These are phyloP conservation scores for Rhynchosporium agropyri DNA, from an alignment of 2,329 filamentous ascomycete genomes.

Conservation along the genomic window DNA sequence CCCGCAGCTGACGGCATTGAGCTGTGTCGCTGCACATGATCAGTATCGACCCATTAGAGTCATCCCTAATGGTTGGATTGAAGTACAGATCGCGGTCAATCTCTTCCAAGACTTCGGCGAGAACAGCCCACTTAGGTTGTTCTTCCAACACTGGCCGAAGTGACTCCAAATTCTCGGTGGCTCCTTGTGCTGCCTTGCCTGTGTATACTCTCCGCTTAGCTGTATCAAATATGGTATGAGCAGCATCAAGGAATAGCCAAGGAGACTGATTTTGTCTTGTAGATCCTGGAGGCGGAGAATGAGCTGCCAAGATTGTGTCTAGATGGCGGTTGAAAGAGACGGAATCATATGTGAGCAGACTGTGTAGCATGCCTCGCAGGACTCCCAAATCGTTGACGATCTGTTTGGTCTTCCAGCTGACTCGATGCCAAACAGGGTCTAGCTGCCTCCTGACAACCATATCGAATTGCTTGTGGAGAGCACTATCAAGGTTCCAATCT, in stretches of 20 bases:
- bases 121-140: slow-evolving; percentile 87
- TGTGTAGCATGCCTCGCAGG: slow-evolving; percentile 79
- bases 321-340: slow-evolving; percentile 91
- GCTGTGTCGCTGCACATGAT: slow-evolving; percentile 93
- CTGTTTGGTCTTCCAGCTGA: slow-evolving; percentile 92
- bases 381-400: slow-evolving; percentile 89
- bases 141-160: slow-evolving; percentile 86
- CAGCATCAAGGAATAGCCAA: slow-evolving; percentile 94
- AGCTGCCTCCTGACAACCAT: slow-evolving; percentile 84
- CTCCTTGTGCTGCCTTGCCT: slow-evolving; percentile 52
- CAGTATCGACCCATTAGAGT: slow-evolving; percentile 87
- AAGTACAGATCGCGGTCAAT: slow-evolving; percentile 90
- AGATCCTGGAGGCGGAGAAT: slow-evolving; percentile 84
- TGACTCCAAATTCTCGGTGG: slow-evolving; percentile 41
- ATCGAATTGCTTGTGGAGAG: slow-evolving; percentile 90
- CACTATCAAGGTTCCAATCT: slow-evolving; percentile 94
- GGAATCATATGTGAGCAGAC: slow-evolving; percentile 81
- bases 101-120: slow-evolving; percentile 90
- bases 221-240: slow-evolving; percentile 90
- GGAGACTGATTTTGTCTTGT: slow-evolving; percentile 88
- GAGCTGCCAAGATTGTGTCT: slow-evolving; percentile 89
- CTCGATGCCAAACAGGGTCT: slow-evolving; percentile 95
- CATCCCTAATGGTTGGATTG: slow-evolving; percentile 73
- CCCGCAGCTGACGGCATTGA: slow-evolving; percentile 84
- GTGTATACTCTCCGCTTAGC: slow-evolving; percentile 87